These are phyloP conservation scores for Dendrobium huoshanense DNA, from an alignment of 106 monocot species.

Conservation along the genomic window DNA sequence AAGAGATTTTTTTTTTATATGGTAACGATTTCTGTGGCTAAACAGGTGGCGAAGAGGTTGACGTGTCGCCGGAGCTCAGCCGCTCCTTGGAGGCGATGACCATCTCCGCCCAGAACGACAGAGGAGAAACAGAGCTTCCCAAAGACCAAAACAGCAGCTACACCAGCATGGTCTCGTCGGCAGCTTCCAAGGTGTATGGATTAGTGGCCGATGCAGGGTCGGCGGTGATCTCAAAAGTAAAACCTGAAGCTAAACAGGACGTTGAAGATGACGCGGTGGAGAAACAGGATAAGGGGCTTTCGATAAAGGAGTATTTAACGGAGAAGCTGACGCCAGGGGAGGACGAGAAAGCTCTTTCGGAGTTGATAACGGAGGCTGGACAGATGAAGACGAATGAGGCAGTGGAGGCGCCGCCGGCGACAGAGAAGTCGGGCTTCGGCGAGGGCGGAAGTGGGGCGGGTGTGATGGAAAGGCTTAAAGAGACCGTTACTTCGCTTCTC, in stretches of 20 bases:
- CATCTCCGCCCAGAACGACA: conserved; percentile 5
- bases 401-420: background rate
- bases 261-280: background rate
- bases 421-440: background rate
- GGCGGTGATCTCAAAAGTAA: conserved; percentile 15
- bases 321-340: conserved; percentile 55
- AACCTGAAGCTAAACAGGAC: background rate
- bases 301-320: conserved; percentile 28
- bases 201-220: conserved; percentile 17
- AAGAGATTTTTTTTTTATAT: too few species aligned
- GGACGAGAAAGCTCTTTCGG: conserved; percentile 38
- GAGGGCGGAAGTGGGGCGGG: conserved; percentile 6
- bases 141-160: background rate
- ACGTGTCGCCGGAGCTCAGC: too few species aligned
- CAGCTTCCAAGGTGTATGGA: background rate
- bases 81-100: too few species aligned
- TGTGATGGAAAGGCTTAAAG: conserved; percentile 31
- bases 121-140: background rate
- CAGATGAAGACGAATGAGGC: conserved; percentile 15
- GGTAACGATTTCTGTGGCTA: too few species aligned
- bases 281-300: conserved; percentile 17
- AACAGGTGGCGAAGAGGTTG: too few species aligned
- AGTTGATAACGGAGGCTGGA: conserved; percentile 41
- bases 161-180: background rate
- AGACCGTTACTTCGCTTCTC: conserved; percentile 21